Base-by-base conservation (phyloP, 1,139 yeast species). In the Geotrichum reessii region DNA sequence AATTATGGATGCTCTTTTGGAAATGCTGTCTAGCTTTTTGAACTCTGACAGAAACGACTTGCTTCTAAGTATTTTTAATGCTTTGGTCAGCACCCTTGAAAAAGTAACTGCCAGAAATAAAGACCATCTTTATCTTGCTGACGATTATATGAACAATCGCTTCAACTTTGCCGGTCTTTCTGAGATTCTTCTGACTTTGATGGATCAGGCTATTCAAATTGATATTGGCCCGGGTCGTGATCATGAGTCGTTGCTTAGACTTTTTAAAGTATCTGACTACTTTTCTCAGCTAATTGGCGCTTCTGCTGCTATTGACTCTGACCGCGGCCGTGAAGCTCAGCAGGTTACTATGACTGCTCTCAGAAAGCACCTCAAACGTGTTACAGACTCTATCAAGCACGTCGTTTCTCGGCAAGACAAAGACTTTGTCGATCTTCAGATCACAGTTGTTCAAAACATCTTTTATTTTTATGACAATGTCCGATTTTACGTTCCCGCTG, bases 1-100 rank as follows among this genome's bases (percentile, higher is more conserved):
- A 37, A 73, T 76, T 61, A 80, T 83, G 50, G 71, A 80, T 60
- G 79, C 81, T 61, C 56, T 70, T 42, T 64, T 71, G 58, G 73
- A 71, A 55, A 69, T 71, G 65, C 60, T 71, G 31, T 61, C 68
- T n/a, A 61, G 63, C 53, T 67, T 67, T 50, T 47, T 62, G 28
- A 58, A 62, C 19, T 57, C 63, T 22, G 71, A 69, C 25, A 62
- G 66, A 31, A 64, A 61, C 8, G 66, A 63, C 42, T 62, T 68
- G 55, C 65, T 67, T 55, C 62, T 63, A 51, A 66, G 64, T 22
- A 63, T 67, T 6, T 68, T 69, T 57, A 63, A 65, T 27, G 71
- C 69, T 4, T 56, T 70, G 27, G 64, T 68, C 27, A 66, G 66
- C 53, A 66, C 70, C 6, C 62, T 70, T 50, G 70, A 68, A 52